Evolutionary conservation across 2,329 filamentous ascomycete species (phyloP), one percentile per base, ranked within the genome.

Genomic region (Zasmidium angulare): DNA sequence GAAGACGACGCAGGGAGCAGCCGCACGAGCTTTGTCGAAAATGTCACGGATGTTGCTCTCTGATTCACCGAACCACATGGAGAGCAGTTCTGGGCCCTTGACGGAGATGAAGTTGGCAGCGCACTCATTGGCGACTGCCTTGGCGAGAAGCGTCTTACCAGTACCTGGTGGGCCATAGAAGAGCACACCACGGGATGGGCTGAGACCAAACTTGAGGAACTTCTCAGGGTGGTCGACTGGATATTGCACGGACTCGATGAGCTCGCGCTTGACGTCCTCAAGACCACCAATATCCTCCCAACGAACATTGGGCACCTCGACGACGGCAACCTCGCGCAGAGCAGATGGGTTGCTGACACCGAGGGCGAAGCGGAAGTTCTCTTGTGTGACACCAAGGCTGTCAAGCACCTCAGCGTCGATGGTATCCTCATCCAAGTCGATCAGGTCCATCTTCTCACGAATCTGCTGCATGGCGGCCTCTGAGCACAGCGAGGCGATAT

Each of bases 11-110:
- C 96, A 99, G 79, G 95, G 95, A 71, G 95, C 95, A 62, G 96
- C 95, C 64, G 95, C 96, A 75, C 95, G 91, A 66, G 95, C 95
- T 87, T 98, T 99, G 86, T 99, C 95, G 78, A 99, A 99, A 72
- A 99, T 99, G 77, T 99, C 95, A 75, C 95, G 91, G 67, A 99
- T 98, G 81, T 99, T 99, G 86, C 91, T 96, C 82, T 99, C 96
- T 56, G 95, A 99, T 82, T 99, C 95, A 88, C 95, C 95, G 75
- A 99, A 99, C 95, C 95, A 99, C 95, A 99, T 99, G 78, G 92
- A 97, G 71, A 99, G 86, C 72, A 99, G 84, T 78, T 99, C 95
- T 59, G 95, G 96, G 63, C 95, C 95, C 87, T 99, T 99, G 79
- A 99, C 89, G 46, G 95, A 99, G 76, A 99, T 98, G 82, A 99